phyloP scores from a whole-genome alignment of 352 stramenopile genomes.

The Pythium aquatile region DNA sequence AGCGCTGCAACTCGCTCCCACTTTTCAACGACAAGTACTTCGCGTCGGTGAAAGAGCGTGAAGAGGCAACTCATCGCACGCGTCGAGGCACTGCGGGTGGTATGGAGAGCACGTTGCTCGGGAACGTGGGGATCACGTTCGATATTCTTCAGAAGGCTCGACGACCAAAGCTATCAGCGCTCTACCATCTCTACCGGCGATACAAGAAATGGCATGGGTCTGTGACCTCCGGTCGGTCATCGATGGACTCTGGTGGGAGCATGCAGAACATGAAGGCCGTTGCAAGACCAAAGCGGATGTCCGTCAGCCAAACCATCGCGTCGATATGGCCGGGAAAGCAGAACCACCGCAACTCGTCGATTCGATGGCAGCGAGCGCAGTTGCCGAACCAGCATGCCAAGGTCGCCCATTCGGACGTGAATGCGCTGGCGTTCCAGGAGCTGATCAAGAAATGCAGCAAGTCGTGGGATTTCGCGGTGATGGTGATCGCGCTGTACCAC shows the following conservation, averaged over 20 bases:
- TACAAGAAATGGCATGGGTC: conserved; percentile 34
- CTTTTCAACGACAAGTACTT: conserved; percentile 48
- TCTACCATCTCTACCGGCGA: conserved; percentile 44
- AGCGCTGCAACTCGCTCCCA: conserved; percentile 48
- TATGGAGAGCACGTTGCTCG: conserved; percentile 32
- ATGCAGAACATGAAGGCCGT: background rate
- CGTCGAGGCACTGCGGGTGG: conserved; percentile 12
- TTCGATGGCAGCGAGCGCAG: conserved; percentile 15
- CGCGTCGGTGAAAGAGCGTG: conserved; percentile 23
- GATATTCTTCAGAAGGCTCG: conserved; percentile 56
- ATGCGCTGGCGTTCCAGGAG: conserved; percentile 37
- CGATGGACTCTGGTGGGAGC: conserved; percentile 1
- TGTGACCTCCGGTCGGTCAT: background rate
- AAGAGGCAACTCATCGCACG: conserved; percentile 17
- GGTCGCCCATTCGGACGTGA: conserved; percentile 10
- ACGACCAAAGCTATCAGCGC: conserved; percentile 39
- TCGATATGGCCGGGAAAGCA: conserved; percentile 5
- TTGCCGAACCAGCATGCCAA: background rate
- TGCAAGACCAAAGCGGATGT: background rate
- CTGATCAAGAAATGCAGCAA: conserved; percentile 39
- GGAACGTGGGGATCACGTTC: conserved; percentile 42
- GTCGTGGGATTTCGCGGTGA: conserved; percentile 48
- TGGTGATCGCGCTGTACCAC: conserved; percentile 48
- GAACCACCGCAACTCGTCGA: conserved; percentile 18
- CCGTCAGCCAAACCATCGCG: conserved; percentile 2